Evolutionary conservation across 1,139 yeast genomes (phyloP).

Genomic region (Chernovozyma sophiae-reginae): DNA sequence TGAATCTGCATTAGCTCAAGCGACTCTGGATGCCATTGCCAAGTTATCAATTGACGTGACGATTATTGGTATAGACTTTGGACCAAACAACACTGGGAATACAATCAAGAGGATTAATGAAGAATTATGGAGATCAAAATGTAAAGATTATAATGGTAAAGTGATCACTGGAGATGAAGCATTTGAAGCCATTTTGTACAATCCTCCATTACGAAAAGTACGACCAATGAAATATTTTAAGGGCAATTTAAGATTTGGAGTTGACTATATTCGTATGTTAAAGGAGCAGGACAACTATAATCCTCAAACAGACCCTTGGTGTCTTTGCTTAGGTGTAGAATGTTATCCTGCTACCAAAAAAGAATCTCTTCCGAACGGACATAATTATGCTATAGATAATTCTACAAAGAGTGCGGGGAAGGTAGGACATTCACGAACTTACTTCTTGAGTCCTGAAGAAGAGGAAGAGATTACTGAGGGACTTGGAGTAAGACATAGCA

Average conservation of each 20-base stretch:
- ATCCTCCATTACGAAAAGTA: slow-evolving; percentile 30
- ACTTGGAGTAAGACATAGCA: slow-evolving; percentile 13
- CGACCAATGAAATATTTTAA: slow-evolving; percentile 33
- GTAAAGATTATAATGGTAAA: slow-evolving; percentile 12
- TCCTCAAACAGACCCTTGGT: slow-evolving; percentile 7
- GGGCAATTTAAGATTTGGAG: slow-evolving; percentile 41
- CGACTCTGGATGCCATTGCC: slow-evolving; percentile 17
- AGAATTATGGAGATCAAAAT: slow-evolving; percentile 13
- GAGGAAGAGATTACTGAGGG: slow-evolving; percentile 12
- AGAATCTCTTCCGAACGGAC: slow-evolving; percentile 33
- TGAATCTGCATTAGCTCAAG: slow-evolving; percentile 13
- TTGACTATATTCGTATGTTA: slow-evolving; percentile 10
- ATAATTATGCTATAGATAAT: slow-evolving; percentile 24
- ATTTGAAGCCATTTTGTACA: slow-evolving; percentile 9
- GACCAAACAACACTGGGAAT: not conserved
- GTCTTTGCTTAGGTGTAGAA: slow-evolving; percentile 47
- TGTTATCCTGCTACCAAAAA: slow-evolving; percentile 61
- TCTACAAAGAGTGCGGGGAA: slow-evolving; percentile 2
- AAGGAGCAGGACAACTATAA: not conserved
- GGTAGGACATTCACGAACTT: slow-evolving; percentile 4
- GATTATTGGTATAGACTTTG: slow-evolving; percentile 29
- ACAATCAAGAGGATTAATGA: slow-evolving; percentile 8
- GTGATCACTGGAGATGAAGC: slow-evolving; percentile 16
- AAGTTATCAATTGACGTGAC: slow-evolving; percentile 21
- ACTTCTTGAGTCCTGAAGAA: slow-evolving; percentile 1